Percentiles rank a stretch among this genome's conserved stretches.
These are phyloP conservation scores for Polygonum aviculare DNA, from an alignment of 148 eudicot genomes.

Conservation along the genomic window DNA sequence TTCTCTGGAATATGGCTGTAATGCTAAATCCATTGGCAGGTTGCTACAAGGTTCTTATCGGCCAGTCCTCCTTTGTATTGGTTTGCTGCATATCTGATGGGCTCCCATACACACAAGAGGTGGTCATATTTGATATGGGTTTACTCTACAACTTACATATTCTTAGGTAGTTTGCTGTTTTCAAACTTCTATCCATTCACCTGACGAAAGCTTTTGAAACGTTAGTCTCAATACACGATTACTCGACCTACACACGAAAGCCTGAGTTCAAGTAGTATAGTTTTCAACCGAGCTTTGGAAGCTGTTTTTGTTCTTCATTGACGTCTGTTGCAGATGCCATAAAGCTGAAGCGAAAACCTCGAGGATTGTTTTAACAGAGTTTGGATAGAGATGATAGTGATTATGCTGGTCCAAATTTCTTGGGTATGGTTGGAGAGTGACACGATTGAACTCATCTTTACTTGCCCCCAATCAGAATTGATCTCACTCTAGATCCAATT, in stretches of 20 bases:
- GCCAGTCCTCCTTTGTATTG: slow-evolving; percentile 90
- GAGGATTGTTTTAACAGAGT: background rate
- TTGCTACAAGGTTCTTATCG: slow-evolving; percentile 84
- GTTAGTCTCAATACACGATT: background rate
- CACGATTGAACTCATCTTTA: no score
- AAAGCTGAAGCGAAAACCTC: background rate
- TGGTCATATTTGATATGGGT: slow-evolving; percentile 67
- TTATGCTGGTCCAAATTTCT: no score
- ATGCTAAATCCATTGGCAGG: slow-evolving; percentile 36
- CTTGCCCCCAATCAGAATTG: no score
- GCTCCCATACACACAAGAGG: slow-evolving; percentile 29
- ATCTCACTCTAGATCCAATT: no score
- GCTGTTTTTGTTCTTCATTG: background rate
- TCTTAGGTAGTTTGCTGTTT: slow-evolving; percentile 88
- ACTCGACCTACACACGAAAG: background rate
- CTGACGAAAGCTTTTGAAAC: slow-evolving; percentile 18
- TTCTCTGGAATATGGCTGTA: background rate
- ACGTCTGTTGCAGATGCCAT: background rate
- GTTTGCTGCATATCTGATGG: slow-evolving; percentile 68
- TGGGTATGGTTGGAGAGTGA: background rate
- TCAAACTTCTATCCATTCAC: slow-evolving; percentile 97
- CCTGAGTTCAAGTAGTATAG: background rate
- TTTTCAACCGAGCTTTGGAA: background rate
- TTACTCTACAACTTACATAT: slow-evolving; percentile 64
- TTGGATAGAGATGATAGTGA: background rate